Base-by-base conservation (phyloP, 2,329 filamentous ascomycete species). In the Xylaria sp. region DNA sequence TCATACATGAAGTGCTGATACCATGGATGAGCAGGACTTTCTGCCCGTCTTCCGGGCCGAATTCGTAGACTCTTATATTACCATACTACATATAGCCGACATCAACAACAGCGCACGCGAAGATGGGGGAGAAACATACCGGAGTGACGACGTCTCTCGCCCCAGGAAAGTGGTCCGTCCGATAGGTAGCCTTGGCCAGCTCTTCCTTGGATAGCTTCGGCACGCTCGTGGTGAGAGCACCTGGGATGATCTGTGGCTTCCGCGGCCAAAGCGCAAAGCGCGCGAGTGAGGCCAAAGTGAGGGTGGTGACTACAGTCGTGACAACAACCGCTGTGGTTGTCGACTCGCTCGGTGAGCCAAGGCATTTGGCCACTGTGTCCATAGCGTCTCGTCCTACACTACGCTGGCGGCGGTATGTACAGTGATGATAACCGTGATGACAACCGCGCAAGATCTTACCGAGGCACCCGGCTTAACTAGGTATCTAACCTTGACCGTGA, bases 11-110 rank as follows among this genome's bases (percentile, higher is more conserved):
- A 0, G 91, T 96, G 63, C 88, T 92, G 72, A 96, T 94, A 44
- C 92, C 92, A 73, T 96, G 92, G 8, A 96, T 81, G 33, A 96
- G 81, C 15, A 96, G 76, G 4, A 95, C 87, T 70, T 90, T 93
- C 46, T 85, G 82, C 7, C 92, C 92, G 55, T 85, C 76, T 52
- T 87, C 83, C 1, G 91, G 90, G 1, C 92, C 92, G 78, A 90
- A 96, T 78, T 96, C 92, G 73, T 95, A 95, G 21, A 91, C 89
- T 37, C 90, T 82, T 56, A 93, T 87, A 33, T 81, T 87, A 51
- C 92, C 92, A 73, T 92, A 93, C 71, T 85, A 47, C 2, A 46
- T 21, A 54, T n/a, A 40, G 27, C 23, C 27, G 9, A 31, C 15
- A 23, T 57, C 55, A 57, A 47, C 55, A 27, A 33, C 8, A 19